phyloP scores from a whole-genome alignment of 805 yeast genomes.

The Nadsonia fulvescens region DNA sequence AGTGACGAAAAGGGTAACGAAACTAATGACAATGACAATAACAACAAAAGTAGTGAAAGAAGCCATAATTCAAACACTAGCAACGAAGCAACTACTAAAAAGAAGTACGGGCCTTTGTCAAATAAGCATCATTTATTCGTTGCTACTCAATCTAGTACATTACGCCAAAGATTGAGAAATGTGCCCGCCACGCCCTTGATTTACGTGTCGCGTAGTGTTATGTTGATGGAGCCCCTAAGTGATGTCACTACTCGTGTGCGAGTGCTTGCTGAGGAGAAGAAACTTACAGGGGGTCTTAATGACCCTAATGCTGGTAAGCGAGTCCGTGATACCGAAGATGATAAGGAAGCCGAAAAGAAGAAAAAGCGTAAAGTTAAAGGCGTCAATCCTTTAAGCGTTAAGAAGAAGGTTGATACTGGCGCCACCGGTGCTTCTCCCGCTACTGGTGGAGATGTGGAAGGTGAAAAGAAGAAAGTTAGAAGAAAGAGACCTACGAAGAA shows the following conservation, averaged over 20 bases:
- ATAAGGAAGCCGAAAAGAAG: slow-evolving; percentile 10
- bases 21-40: slow-evolving; percentile 1
- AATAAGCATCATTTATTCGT: slow-evolving; percentile 86
- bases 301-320: slow-evolving; percentile 25
- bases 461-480: no score
- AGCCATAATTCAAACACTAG: slow-evolving; percentile 2
- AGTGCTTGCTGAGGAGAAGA: slow-evolving; percentile 36
- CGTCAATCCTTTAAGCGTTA: slow-evolving; percentile 82
- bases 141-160: slow-evolving; percentile 59
- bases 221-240: slow-evolving; percentile 90
- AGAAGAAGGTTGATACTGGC: no score
- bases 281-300: slow-evolving; percentile 66
- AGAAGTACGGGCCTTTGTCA: slow-evolving; percentile 13
- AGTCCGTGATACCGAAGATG: slow-evolving; percentile 12
- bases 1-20: slow-evolving; percentile 9
- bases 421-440: no score
- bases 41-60: slow-evolving; percentile 2
- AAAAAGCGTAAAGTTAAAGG: slow-evolving; percentile 42
- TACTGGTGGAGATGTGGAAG: no score
- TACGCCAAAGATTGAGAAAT: slow-evolving; percentile 50
- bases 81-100: slow-evolving; percentile 6
- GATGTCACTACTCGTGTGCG: slow-evolving; percentile 41
- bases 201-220: slow-evolving; percentile 76
- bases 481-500: no score
- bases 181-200: slow-evolving; percentile 84